Percentiles rank a stretch among this genome's conserved stretches.
Evolutionary conservation across 164 flowering plant genomes (phyloP).

Genomic region (Liriodendron chinense): DNA sequence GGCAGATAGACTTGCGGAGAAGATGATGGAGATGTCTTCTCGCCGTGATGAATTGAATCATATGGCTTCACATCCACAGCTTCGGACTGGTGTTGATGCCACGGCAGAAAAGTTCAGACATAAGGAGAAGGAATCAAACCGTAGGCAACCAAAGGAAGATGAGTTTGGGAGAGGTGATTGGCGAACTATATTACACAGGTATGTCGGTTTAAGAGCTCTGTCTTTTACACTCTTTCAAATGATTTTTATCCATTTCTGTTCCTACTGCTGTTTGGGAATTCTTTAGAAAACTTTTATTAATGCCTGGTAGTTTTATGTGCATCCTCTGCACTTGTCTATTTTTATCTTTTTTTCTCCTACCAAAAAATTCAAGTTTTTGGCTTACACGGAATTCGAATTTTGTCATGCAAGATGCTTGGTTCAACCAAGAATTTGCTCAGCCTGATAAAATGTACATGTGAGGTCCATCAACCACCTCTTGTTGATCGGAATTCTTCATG

Average conservation of each 20-base stretch:
- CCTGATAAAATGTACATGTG: neutral
- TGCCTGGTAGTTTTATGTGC: too few relatives aligned
- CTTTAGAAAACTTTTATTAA: neutral
- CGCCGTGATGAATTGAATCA: conserved; percentile 7
- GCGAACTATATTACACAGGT: conserved; percentile 74
- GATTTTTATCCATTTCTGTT: neutral
- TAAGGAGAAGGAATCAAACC: conserved; percentile 17
- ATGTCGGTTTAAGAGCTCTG: conserved; percentile 9
- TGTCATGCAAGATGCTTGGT: neutral
- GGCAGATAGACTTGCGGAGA: conserved; percentile 71
- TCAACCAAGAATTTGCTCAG: neutral
- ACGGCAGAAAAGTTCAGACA: conserved; percentile 14
- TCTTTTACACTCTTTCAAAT: neutral
- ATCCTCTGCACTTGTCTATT: too few relatives aligned
- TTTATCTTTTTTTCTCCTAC: neutral
- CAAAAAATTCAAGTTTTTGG: neutral
- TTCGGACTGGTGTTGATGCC: conserved; percentile 24
- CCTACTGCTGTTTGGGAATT: neutral
- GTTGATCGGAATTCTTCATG: neutral
- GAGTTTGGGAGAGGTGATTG: conserved; percentile 40
- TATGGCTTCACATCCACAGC: neutral
- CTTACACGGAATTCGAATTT: neutral
- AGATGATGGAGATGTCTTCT: conserved; percentile 76
- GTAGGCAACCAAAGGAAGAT: conserved; percentile 23
- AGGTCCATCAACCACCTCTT: neutral